Evolutionary conservation across 2,329 filamentous ascomycete species (phyloP).

Genomic region (Teratosphaeria pseudoeucalypti): DNA sequence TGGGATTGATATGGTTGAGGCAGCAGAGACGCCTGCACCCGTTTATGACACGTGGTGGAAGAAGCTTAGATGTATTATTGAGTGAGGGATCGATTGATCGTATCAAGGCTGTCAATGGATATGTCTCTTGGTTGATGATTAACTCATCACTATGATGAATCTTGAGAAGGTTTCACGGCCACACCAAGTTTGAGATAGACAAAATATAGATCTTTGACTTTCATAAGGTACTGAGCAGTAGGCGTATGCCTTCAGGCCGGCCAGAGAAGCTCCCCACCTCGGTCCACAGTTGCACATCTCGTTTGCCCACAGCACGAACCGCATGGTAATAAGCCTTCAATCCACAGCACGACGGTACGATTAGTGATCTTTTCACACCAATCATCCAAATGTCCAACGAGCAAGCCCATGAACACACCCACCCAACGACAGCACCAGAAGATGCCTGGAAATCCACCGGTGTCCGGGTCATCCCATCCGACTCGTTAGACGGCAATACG

Average conservation of each 20-base stretch:
- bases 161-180: no score
- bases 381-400: background rate
- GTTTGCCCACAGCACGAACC: background rate
- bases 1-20: slow-evolving; percentile 22
- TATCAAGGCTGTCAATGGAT: background rate
- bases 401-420: background rate
- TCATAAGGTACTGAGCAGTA: no score
- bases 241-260: background rate
- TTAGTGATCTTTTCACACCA: no score
- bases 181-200: no score
- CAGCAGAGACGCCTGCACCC: slow-evolving; percentile 24
- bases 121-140: no score
- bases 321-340: no score
- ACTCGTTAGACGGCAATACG: slow-evolving; percentile 33
- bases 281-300: background rate
- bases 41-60: slow-evolving; percentile 22
- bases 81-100: background rate
- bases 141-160: no score
- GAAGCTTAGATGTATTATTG: slow-evolving; percentile 17
- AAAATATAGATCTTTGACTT: no score
- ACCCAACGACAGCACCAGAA: slow-evolving; percentile 10
- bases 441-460: slow-evolving; percentile 32
- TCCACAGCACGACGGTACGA: no score
- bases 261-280: background rate
- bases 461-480: slow-evolving; percentile 33